A percentile compares a stretch with the other conserved stretches of the same genome.
Conservation (phyloP, 2,329 filamentous ascomycete species). For the Colletotrichum karsti region DNA sequence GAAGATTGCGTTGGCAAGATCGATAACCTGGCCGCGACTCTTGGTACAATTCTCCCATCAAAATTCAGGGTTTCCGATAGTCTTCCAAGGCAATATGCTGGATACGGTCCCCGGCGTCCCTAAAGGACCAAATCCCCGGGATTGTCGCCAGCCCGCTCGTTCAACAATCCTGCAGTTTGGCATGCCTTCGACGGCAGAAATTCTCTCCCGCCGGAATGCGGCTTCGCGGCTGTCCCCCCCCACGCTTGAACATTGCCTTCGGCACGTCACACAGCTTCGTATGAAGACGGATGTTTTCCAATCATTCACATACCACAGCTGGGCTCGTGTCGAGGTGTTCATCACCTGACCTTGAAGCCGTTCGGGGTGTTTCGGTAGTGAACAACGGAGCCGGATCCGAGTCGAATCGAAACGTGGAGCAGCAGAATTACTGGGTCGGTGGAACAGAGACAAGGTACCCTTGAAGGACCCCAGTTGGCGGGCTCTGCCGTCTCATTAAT, state of each 20-base stretch:
- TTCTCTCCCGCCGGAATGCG: slow-evolving; percentile 2
- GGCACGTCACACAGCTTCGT: slow-evolving; percentile 6
- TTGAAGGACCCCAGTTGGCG: slow-evolving; percentile 23
- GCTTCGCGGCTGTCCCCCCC: not conserved
- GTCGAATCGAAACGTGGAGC: slow-evolving; percentile 24
- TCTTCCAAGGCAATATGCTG: not conserved
- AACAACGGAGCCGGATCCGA: slow-evolving; percentile 22
- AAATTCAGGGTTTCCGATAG: not conserved
- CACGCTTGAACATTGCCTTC: not conserved
- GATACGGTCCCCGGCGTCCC: not conserved
- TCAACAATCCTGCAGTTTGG: not conserved
- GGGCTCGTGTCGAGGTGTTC: not conserved
- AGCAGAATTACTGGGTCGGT: slow-evolving; percentile 10
- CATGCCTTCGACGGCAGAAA: slow-evolving; percentile 7
- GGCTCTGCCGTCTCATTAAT: slow-evolving; percentile 30
- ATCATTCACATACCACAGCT: not conserved
- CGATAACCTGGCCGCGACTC: slow-evolving; percentile 6
- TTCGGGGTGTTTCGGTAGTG: slow-evolving; percentile 22
- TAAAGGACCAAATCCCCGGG: slow-evolving; percentile 20
- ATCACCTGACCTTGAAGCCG: not conserved
- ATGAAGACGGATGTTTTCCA: not conserved
- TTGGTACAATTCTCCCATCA: not conserved
- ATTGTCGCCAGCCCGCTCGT: not conserved
- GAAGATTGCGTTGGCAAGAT: slow-evolving; percentile 6
- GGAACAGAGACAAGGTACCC: slow-evolving; percentile 6